Evolutionary conservation across 164 flowering plant genomes (phyloP), one percentile per base, ranked within the genome.

Genomic region (Buxus sempervirens): DNA sequence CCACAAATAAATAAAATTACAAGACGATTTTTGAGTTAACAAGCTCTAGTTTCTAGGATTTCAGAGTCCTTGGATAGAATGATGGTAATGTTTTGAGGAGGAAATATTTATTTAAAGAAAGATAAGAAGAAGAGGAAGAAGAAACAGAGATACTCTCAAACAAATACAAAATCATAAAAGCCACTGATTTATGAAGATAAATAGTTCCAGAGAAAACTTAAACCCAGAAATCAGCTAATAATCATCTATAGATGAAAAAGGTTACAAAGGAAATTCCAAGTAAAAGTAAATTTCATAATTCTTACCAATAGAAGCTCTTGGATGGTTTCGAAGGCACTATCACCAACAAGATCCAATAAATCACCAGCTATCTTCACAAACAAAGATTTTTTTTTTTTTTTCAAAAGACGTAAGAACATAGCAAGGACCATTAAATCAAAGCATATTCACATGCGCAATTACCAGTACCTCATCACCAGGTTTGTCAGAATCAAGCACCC

Each of bases 341-440:
- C 96, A 54, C 99, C 99, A 65, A 85, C 93, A 75, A 96, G 93
- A 82, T 96, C 99, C 83, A 96, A 78, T 60, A 96, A 75, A 66
- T 93, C 98, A 54, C 95, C 89, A 64, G 99, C 99, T 51, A 96
- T 88, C 99, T 96, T 66, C 70, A 84, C 5, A 77, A 51, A 42
- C 21, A 42, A 59, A n/a, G 28, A n/a, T n/a, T n/a, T n/a, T n/a
- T n/a, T n/a, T n/a, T n/a, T n/a, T 54, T 54, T 38, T 28, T 23
- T 28, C 48, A 21, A 23, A 32, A 32, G 38, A 32, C 7, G 45
- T 69, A 10, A 64, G 49, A 65, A 24, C 48, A 23, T 24, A 0
- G 60, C 18, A 23, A 54, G 41, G 27, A 36, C 42, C 41, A 38
- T 5, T 16, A 58, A 45, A 45, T 10, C 12, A 10, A 2, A 62